These are phyloP conservation scores for Leccinum pachyderme DNA, from an alignment of 1,284 basidiomycete species.

Conservation along the genomic window DNA sequence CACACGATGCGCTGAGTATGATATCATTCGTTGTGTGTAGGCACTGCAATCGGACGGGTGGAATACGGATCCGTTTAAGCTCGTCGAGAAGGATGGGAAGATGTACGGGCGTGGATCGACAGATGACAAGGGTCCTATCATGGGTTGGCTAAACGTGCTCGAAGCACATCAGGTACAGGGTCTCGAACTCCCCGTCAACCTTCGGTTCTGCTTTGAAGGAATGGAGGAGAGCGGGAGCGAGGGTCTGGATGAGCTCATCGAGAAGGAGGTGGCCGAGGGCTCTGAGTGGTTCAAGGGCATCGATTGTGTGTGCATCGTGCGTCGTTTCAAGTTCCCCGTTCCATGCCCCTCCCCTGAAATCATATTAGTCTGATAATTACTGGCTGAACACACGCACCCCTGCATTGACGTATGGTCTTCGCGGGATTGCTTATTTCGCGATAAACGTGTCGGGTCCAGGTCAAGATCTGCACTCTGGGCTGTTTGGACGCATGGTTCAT, in stretches of 20 bases:
- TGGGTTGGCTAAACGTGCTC: constrained; percentile 95
- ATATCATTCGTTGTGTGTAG: constrained; percentile 29
- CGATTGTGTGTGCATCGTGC: constrained; percentile 93
- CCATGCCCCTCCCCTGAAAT: not conserved
- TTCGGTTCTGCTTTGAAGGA: constrained; percentile 95
- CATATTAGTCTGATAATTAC: constrained; percentile 76
- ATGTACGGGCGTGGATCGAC: constrained; percentile 89
- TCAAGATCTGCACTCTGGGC: constrained; percentile 90
- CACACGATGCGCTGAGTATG: not conserved
- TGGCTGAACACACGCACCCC: constrained; percentile 82
- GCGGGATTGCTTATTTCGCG: constrained; percentile 90
- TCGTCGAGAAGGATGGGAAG: constrained; percentile 66
- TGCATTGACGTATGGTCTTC: constrained; percentile 74
- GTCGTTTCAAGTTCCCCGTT: constrained; percentile 39
- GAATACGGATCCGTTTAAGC: constrained; percentile 88
- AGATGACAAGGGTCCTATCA: constrained; percentile 91
- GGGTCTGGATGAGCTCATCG: constrained; percentile 90
- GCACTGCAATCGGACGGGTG: constrained; percentile 83
- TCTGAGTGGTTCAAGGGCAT: constrained; percentile 83
- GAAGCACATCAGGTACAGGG: constrained; percentile 80
- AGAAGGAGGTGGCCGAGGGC: constrained; percentile 68
- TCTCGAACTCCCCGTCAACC: constrained; percentile 87
- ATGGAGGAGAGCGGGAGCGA: constrained; percentile 98
- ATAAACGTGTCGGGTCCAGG: constrained; percentile 82
- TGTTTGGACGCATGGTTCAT: constrained; percentile 85